Percentiles rank a stretch among this genome's conserved stretches.
Conservation (phyloP, 139 green algal species). For the Bryopsis sp. region DNA sequence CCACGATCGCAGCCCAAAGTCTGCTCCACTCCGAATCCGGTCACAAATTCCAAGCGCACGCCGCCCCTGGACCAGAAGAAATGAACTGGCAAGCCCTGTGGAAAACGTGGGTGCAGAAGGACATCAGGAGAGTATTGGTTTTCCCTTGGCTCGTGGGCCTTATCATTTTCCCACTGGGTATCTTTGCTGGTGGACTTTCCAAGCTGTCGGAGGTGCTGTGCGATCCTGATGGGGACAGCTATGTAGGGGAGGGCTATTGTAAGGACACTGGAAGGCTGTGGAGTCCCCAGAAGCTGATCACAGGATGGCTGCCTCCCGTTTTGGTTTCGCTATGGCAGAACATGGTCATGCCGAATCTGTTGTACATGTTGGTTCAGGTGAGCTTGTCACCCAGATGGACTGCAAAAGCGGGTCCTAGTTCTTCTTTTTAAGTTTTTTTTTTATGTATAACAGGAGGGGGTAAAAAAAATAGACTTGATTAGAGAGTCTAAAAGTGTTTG, state of each 20-base stretch:
- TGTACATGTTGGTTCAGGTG: constrained; percentile 50
- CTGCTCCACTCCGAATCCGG: constrained; percentile 41
- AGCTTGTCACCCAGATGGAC: neutral
- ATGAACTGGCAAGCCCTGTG: constrained; percentile 48
- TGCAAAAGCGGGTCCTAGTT: neutral
- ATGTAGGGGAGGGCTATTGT: constrained; percentile 14
- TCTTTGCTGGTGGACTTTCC: constrained; percentile 35
- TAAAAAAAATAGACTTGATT: neutral
- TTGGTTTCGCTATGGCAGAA: constrained; percentile 74
- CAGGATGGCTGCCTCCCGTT: constrained; percentile 57
- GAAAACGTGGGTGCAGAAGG: constrained; percentile 12
- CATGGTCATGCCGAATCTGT: constrained; percentile 57
- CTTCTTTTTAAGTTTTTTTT: neutral
- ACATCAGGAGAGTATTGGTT: constrained; percentile 22
- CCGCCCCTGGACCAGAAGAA: constrained; percentile 55
- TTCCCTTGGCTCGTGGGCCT: constrained; percentile 25
- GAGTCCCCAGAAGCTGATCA: neutral
- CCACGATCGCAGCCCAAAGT: constrained; percentile 23
- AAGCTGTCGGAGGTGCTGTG: neutral
- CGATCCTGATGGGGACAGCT: neutral
- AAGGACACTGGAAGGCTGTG: too few relatives aligned
- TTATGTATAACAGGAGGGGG: neutral
- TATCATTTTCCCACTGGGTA: constrained; percentile 36
- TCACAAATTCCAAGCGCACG: constrained; percentile 39
- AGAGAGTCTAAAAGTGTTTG: neutral